A percentile compares a stretch with the other conserved stretches of the same genome.
Conservation (phyloP, 345 rosid species). For the Aquilaria sinensis region DNA sequence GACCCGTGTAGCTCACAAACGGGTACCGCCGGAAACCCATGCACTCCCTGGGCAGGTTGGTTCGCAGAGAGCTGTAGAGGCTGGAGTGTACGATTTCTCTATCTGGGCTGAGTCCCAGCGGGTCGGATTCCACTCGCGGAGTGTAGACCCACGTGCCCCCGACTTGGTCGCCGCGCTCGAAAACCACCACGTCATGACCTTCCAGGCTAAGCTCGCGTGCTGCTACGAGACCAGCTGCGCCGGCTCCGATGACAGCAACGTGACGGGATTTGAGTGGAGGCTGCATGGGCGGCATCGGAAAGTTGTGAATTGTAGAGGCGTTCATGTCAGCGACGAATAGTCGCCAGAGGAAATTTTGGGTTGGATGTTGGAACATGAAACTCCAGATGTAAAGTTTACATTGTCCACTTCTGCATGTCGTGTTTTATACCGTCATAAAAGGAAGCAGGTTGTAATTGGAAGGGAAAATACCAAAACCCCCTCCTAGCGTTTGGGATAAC, state of each 20-base stretch:
- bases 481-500: no score
- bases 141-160: constrained; percentile 89
- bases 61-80: constrained; percentile 76
- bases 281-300: constrained; percentile 25
- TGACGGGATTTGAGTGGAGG: constrained; percentile 30
- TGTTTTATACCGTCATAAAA: no score
- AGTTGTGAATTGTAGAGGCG: neutral
- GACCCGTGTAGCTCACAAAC: constrained; percentile 27
- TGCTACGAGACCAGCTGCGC: constrained; percentile 74
- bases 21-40: constrained; percentile 86
- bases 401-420: no score
- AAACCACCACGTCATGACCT: constrained; percentile 73
- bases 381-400: no score
- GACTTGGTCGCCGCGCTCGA: constrained; percentile 52
- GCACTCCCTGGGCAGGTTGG: constrained; percentile 77
- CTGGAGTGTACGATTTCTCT: constrained; percentile 59
- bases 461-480: no score
- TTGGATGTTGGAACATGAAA: no score
- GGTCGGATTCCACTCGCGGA: constrained; percentile 53
- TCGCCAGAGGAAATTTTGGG: no score
- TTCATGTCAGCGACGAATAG: no score
- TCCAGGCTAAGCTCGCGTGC: constrained; percentile 74
- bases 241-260: constrained; percentile 88
- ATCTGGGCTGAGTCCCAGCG: constrained; percentile 48
- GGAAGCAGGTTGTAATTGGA: no score